Percentiles rank a stretch among this genome's conserved stretches.
Evolutionary conservation across 164 flowering plant genomes (phyloP).

Genomic region (Vitis amurensis): DNA sequence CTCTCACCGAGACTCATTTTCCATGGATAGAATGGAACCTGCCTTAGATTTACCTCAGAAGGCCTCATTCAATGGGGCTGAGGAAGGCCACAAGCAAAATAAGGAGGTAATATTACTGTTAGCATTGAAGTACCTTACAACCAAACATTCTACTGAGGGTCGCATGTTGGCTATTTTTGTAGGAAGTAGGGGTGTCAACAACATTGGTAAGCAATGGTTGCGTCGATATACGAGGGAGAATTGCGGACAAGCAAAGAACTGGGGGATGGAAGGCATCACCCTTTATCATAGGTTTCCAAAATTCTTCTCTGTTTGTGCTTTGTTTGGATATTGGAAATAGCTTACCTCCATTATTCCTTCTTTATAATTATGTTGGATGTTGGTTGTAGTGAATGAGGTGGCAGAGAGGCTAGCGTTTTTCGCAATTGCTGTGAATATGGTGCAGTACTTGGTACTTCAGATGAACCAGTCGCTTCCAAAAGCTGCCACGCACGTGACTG

Average conservation of each 20-base stretch:
- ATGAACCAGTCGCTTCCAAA: conserved; percentile 55
- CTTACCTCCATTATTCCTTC: no score
- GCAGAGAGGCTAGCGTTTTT: conserved; percentile 74
- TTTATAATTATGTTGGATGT: neutral
- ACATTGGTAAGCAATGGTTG: conserved; percentile 57
- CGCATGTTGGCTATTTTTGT: neutral
- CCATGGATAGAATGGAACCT: no score
- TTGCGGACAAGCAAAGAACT: conserved; percentile 52
- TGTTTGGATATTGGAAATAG: neutral
- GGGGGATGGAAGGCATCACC: conserved; percentile 82
- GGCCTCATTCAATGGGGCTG: conserved; percentile 1
- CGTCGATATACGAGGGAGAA: conserved; percentile 49
- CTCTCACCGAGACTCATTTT: no score
- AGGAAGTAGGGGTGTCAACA: neutral
- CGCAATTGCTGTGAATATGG: conserved; percentile 66
- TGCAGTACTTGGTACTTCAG: conserved; percentile 43
- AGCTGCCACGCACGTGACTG: conserved; percentile 56
- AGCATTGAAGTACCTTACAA: neutral
- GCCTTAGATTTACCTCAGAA: no score
- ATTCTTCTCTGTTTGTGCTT: neutral
- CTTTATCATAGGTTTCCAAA: conserved; percentile 51
- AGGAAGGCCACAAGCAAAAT: neutral
- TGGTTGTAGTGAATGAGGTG: conserved; percentile 61
- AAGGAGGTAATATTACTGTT: neutral
- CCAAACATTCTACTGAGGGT: neutral